phyloP scores from a whole-genome alignment of 1,284 basidiomycete genomes.

The Cerioporus squamosus region DNA sequence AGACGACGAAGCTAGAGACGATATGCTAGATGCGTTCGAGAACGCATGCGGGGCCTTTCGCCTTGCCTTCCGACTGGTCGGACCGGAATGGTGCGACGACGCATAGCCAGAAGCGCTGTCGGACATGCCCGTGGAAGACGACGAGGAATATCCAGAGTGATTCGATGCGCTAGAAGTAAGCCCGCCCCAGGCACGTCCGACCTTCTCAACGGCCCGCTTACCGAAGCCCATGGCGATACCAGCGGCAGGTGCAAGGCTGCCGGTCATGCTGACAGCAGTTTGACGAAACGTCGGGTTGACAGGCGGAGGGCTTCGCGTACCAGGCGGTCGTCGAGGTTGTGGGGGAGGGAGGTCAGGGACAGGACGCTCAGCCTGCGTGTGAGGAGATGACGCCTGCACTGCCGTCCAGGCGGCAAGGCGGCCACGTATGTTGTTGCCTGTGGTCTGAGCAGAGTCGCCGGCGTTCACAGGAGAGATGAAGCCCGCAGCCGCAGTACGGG shows the following conservation, averaged over 20 bases:
- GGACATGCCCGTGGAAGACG: slow-evolving; percentile 28
- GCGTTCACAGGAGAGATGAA: slow-evolving; percentile 43
- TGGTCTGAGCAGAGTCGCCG: slow-evolving; percentile 35
- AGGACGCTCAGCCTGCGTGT: slow-evolving; percentile 24
- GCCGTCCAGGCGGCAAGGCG: slow-evolving; percentile 54
- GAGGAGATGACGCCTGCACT: slow-evolving; percentile 30
- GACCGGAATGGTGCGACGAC: slow-evolving; percentile 42
- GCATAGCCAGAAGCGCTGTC: slow-evolving; percentile 37
- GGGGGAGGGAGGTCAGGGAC: slow-evolving; percentile 25
- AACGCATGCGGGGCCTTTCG: slow-evolving; percentile 61
- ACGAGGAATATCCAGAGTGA: slow-evolving; percentile 44
- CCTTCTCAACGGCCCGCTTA: slow-evolving; percentile 74
- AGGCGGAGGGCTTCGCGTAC: slow-evolving; percentile 25
- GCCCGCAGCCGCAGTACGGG: slow-evolving; percentile 45
- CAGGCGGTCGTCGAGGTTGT: slow-evolving; percentile 35
- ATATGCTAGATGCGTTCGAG: slow-evolving; percentile 62
- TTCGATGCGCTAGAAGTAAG: slow-evolving; percentile 45
- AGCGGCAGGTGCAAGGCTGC: slow-evolving; percentile 66
- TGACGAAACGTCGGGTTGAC: slow-evolving; percentile 50
- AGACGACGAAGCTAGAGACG: slow-evolving; percentile 51
- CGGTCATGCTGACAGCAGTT: slow-evolving; percentile 72
- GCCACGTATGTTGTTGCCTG: slow-evolving; percentile 50
- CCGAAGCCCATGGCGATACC: slow-evolving; percentile 60
- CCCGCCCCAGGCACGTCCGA: slow-evolving; percentile 38
- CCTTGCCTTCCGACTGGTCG: slow-evolving; percentile 38